Evolutionary conservation across 176 grass and related monocot species (phyloP), one percentile per base, ranked within the genome.

Genomic region (Carex parvula): DNA sequence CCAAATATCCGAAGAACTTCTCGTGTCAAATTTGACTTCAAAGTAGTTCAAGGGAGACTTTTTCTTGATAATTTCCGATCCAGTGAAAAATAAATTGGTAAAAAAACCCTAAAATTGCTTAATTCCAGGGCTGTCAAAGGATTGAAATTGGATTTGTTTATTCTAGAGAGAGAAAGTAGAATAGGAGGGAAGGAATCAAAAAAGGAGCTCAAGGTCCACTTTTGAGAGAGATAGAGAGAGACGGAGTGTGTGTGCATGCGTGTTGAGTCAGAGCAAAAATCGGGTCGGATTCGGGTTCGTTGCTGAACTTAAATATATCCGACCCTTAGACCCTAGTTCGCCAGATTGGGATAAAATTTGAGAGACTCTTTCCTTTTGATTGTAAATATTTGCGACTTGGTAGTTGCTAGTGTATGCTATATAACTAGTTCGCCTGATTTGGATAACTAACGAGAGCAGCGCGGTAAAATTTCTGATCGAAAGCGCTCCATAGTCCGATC

Each of bases 111-210:
- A 67, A 41, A 46, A 60, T 81, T 61, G 57, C 5, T 33, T 2
- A 67, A 82, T 65, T 66, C 20, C 59, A 29, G 80, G 17, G 79
- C 17, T 81, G 59, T 68, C 61, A 52, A 62, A 67, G 60, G 41
- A 68, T 83, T 68, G 80, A 67, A 83, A 35, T 83, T 16, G 37
- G 80, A 83, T 82, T 66, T 62, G 42, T 76, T 65, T 67, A 67
- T 67, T 83, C 14, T 67, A 67, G 60, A 83, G 80, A 68, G 80
- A 83, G 80, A 83, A 10, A 14, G 80, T 20, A 37, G 60, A 81
- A 61, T 22, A 62, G 56, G 79, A 46, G 32, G 56, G 79, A 64
- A 81, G 57, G 79, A 81, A n/a, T n/a, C n/a, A n/a, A n/a, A n/a
- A 79, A 78, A 78, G 30, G 61, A 46, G 65, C 57, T 39, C 61